phyloP scores from a whole-genome alignment of 2,329 filamentous ascomycete genomes.

The Alternaria viburni region DNA sequence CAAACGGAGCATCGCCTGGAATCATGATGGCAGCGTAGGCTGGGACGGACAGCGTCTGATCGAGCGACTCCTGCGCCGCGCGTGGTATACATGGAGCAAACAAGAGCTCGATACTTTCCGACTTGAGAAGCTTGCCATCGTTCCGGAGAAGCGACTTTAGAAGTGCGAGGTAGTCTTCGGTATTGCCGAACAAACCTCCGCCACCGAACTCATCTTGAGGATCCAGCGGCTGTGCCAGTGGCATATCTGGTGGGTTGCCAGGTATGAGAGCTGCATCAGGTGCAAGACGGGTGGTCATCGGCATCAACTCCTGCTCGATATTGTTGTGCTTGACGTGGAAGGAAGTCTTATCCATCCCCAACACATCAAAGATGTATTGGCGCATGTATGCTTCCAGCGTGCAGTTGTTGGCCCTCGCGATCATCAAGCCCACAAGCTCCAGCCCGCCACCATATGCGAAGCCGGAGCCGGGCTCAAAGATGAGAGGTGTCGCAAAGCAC shows the following conservation, averaged over 20 bases:
- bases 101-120: constrained; percentile 20
- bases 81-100: constrained; percentile 17
- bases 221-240: constrained; percentile 7
- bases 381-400: constrained; percentile 34
- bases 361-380: constrained; percentile 26
- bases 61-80: constrained; percentile 8
- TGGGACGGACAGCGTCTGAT: constrained; percentile 7
- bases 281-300: constrained; percentile 13
- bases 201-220: constrained; percentile 27
- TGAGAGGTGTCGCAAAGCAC: constrained; percentile 21
- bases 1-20: constrained; percentile 19
- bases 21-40: constrained; percentile 17
- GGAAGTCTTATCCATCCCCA: constrained; percentile 31
- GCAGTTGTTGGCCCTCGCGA: constrained; percentile 27
- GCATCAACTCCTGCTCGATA: constrained; percentile 23
- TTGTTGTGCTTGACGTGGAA: constrained; percentile 21
- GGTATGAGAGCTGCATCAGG: constrained; percentile 12
- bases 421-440: constrained; percentile 33
- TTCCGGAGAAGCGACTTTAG: constrained; percentile 25
- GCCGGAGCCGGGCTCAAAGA: constrained; percentile 35
- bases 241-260: neutral
- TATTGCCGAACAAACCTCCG: constrained; percentile 22
- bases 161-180: constrained; percentile 26
- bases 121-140: constrained; percentile 23
- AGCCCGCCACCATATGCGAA: constrained; percentile 30